These are phyloP conservation scores for Crepidotus variabilis DNA, from an alignment of 768 basidiomycete genomes.

Conservation along the genomic window DNA sequence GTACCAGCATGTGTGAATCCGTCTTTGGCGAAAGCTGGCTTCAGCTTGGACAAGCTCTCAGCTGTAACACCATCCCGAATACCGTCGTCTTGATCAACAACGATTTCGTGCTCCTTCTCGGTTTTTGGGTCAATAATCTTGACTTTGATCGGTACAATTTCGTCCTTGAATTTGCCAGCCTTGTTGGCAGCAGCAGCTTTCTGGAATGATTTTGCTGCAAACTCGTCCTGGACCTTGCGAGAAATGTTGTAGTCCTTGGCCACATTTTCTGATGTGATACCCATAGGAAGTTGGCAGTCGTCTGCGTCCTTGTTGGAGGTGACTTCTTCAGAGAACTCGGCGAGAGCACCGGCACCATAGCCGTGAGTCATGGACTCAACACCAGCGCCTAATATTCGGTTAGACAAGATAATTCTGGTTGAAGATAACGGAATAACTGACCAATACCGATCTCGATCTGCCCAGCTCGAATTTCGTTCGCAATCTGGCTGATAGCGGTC, in stretches of 20 bases:
- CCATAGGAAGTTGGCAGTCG: conserved; percentile 87
- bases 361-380: conserved; percentile 89
- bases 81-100: conserved; percentile 82
- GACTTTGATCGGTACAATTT: conserved; percentile 80
- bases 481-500: conserved; percentile 77
- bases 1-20: conserved; percentile 71
- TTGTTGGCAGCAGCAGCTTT: conserved; percentile 80
- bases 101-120: conserved; percentile 58
- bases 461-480: conserved; percentile 71
- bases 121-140: conserved; percentile 72
- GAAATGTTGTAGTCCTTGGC: conserved; percentile 72
- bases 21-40: conserved; percentile 78
- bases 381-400: conserved; percentile 56
- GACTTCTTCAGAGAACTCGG: conserved; percentile 62
- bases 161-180: conserved; percentile 75
- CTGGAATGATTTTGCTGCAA: conserved; percentile 81
- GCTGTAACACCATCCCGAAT: conserved; percentile 81
- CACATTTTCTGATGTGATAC: conserved; percentile 93
- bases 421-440: conserved; percentile 26
- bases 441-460: conserved; percentile 92
- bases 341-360: conserved; percentile 55
- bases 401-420: conserved; percentile 1
- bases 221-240: conserved; percentile 77
- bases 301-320: conserved; percentile 64
- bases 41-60: conserved; percentile 75